A percentile compares a stretch with the other conserved stretches of the same genome.
These are phyloP conservation scores for Euphorbia celastroides DNA, from an alignment of 441 rosid species.

Conservation along the genomic window DNA sequence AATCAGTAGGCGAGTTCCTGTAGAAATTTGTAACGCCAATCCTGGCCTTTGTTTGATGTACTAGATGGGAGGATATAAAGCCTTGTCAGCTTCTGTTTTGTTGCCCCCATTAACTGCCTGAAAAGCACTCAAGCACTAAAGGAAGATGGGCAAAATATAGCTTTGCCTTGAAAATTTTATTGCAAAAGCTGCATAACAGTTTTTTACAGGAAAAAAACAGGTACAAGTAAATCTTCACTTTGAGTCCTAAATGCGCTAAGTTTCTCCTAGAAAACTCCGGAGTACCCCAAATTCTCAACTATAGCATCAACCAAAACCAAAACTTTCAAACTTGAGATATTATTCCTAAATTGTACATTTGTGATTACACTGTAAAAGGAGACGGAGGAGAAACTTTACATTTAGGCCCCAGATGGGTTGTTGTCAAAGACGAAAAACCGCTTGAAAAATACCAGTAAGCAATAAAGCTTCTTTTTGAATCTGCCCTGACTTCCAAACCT, in stretches of 20 bases:
- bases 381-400: neutral
- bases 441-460: slow-evolving; percentile 34
- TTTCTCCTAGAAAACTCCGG: neutral
- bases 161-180: neutral
- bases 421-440: slow-evolving; percentile 6
- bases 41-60: neutral
- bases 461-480: slow-evolving; percentile 36
- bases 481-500: slow-evolving; percentile 68
- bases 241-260: neutral
- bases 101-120: neutral
- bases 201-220: neutral
- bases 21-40: neutral
- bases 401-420: neutral
- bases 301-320: neutral
- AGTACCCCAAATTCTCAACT: neutral
- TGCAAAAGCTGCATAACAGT: neutral
- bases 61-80: neutral
- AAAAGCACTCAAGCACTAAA: neutral
- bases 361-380: neutral
- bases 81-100: neutral
- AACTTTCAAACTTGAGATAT: neutral
- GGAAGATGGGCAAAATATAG: neutral
- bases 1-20: neutral
- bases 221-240: neutral
- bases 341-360: neutral